These are phyloP conservation scores for Hypoxylon subgilvum DNA, from an alignment of 495 filamentous ascomycete species.

Conservation along the genomic window DNA sequence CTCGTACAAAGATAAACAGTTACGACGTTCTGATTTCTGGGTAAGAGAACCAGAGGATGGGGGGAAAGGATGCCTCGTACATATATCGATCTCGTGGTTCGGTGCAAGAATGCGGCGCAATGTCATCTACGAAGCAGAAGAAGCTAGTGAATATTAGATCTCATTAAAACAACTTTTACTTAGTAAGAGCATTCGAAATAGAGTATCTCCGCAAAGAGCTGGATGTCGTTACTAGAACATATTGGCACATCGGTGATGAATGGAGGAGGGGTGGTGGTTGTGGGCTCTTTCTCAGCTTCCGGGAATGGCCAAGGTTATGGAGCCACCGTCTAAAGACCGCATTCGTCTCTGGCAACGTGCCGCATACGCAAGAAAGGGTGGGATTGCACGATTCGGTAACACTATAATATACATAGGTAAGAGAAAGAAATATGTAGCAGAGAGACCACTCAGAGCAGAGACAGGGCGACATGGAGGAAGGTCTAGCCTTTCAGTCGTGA, in stretches of 20 bases:
- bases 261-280: no score
- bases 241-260: no score
- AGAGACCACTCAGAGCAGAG: conserved; percentile 18
- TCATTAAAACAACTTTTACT: no score
- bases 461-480: conserved; percentile 27
- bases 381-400: conserved; percentile 34
- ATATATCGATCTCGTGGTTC: conserved; percentile 6
- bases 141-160: background rate
- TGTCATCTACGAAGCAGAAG: no score
- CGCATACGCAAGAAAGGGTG: conserved; percentile 31
- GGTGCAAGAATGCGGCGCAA: conserved; percentile 29
- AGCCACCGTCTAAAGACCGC: conserved; percentile 15
- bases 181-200: no score
- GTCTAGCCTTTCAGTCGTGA: conserved; percentile 31
- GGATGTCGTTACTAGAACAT: no score
- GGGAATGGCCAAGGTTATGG: conserved; percentile 19
- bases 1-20: conserved; percentile 1
- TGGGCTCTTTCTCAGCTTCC: conserved; percentile 34
- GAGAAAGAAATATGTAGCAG: background rate
- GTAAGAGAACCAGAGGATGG: background rate
- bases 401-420: conserved; percentile 20
- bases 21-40: background rate
- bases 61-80: conserved; percentile 14
- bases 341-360: conserved; percentile 28
- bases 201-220: no score